phyloP scores from a whole-genome alignment of 345 rosid species.

The Arabis hirsuta region DNA sequence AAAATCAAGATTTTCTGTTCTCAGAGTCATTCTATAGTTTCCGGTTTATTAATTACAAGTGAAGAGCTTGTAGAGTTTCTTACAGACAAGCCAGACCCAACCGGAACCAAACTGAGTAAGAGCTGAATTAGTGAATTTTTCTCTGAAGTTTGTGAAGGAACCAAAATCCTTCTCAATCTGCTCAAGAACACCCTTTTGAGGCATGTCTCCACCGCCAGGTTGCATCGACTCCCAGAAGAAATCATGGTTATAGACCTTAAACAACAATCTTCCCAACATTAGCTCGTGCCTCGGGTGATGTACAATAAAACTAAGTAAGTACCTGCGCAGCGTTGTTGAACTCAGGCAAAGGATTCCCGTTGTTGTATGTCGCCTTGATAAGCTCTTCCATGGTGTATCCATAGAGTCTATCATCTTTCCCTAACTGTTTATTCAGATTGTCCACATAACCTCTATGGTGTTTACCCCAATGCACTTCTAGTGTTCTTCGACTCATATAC shows the following conservation, averaged over 20 bases:
- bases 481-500: constrained; percentile 68
- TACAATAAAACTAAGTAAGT: not conserved
- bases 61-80: constrained; percentile 39
- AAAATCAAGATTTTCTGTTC: constrained; percentile 6
- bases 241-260: constrained; percentile 90
- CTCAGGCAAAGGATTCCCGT: constrained; percentile 79
- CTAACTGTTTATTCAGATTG: constrained; percentile 68
- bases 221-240: constrained; percentile 99
- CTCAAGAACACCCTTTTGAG: constrained; percentile 74
- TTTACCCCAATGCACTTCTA: constrained; percentile 85
- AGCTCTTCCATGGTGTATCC: constrained; percentile 91
- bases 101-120: constrained; percentile 81
- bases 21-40: not conserved
- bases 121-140: constrained; percentile 68
- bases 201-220: constrained; percentile 87
- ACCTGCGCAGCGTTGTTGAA: constrained; percentile 94
- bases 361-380: constrained; percentile 76
- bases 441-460: constrained; percentile 74
- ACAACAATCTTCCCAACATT: constrained; percentile 14
- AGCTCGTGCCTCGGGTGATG: not conserved
- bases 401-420: constrained; percentile 62
- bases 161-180: constrained; percentile 96
- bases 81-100: constrained; percentile 97
- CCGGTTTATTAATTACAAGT: not conserved
- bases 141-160: constrained; percentile 81